Conservation (phyloP, 139 green algal species). For the Zygnema cylindricum region DNA sequence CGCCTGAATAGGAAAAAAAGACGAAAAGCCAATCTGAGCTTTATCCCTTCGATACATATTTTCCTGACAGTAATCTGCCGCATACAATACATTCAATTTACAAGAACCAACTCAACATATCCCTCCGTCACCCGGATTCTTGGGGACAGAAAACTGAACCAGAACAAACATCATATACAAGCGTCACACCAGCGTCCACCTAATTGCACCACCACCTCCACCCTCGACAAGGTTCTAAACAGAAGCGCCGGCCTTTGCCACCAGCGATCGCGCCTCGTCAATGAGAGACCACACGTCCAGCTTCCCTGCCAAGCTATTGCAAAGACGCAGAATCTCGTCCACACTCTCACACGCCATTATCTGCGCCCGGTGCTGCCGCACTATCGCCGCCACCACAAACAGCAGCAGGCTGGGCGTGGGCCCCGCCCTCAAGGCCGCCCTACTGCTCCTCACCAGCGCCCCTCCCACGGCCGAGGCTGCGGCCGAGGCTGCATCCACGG, state of each 20-base stretch:
- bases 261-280: conserved; percentile 3
- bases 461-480: not conserved
- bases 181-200: too few relatives aligned
- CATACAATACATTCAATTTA: too few relatives aligned
- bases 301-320: conserved; percentile 43
- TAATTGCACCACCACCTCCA: too few relatives aligned
- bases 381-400: conserved; percentile 23
- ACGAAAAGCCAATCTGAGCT: too few relatives aligned
- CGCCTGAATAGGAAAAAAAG: too few relatives aligned
- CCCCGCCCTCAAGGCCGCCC: not conserved
- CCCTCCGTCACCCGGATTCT: too few relatives aligned
- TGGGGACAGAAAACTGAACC: too few relatives aligned
- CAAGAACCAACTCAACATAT: too few relatives aligned
- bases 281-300: conserved; percentile 46
- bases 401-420: not conserved
- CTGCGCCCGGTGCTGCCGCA: not conserved
- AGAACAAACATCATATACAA: too few relatives aligned
- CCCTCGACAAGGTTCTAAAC: too few relatives aligned
- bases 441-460: not conserved
- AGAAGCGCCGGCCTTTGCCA: not conserved
- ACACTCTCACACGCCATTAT: conserved; percentile 31
- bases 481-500: not conserved
- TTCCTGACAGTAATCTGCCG: too few relatives aligned
- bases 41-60: too few relatives aligned
- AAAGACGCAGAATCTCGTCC: conserved; percentile 41